Base-by-base conservation (phyloP, 139 green algal species). In the Tetradesmus lagerheimii region DNA sequence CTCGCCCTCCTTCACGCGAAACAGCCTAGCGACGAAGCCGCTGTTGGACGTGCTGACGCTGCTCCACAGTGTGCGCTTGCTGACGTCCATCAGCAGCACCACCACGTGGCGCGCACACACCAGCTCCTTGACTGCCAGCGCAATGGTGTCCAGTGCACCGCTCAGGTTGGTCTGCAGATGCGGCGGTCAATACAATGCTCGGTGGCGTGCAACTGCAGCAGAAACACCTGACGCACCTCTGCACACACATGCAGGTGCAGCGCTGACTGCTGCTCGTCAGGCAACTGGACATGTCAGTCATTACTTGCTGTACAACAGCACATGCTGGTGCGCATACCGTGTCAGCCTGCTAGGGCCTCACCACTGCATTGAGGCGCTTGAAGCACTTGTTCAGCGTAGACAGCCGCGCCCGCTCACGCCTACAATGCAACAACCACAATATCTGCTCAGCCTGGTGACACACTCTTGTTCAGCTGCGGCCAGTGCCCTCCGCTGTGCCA, bases 361-460 rank as follows among this genome's bases (percentile, higher is more conserved):
- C 91, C 90, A 89, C 91, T n/a, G 86, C 77, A 34, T 75, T 93
- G 37, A 96, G 87, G 3, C 43, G 31, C 91, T 94, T 95, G 91
- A 96, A 96, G 76, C 83, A 93, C 34, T 90, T 91, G 77, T 91
- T 94, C 43, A 96, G 90, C 15, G 92, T 89, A 29, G 88, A 82
- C 66, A 96, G 76, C 4, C 94, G 92, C 39, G 92, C 85, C 81
- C 94, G 94, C 90, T 96, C 93, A 1, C 92, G 90, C 92, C 92
- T 94, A 90, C 41, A 77, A 39, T 5, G 66, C 75, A 16, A 41
- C 25, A 83, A 80, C 23, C 23, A 5, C 12, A n/a, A 71, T 0
- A 31, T n/a, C 1, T 18, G 23, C 16, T 31, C 23, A 71, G 57
- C 57, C 4, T 71, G 23, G 50, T 64, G 20, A 31, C 57, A 9